Conservation (phyloP, 331 rosid species). For the Malus hybrid region DNA sequence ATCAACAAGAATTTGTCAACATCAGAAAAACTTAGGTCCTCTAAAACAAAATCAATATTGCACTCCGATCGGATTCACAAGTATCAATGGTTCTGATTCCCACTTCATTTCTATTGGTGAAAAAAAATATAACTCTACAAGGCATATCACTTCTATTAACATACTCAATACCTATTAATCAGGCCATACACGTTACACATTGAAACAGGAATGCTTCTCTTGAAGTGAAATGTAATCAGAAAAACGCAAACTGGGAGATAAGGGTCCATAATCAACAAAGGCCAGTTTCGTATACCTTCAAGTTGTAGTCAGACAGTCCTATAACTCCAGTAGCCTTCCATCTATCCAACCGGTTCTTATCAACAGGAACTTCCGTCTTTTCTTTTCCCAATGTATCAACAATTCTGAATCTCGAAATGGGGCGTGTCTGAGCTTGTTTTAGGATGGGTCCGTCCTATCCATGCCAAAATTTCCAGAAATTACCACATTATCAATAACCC, state of each 20-base stretch:
- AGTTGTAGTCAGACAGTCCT: slow-evolving; percentile 66
- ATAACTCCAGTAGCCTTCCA: slow-evolving; percentile 77
- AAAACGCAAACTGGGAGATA: background rate
- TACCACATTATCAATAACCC: background rate
- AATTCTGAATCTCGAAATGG: slow-evolving; percentile 29
- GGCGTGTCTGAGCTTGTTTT: slow-evolving; percentile 45
- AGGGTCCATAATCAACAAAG: background rate
- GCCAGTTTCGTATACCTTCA: slow-evolving; percentile 48
- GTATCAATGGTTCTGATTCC: background rate
- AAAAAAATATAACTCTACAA: background rate
- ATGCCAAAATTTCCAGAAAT: background rate
- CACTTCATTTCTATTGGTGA: background rate
- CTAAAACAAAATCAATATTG: background rate
- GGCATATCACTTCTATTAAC: background rate
- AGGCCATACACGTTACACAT: background rate
- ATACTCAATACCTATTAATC: background rate
- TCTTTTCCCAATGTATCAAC: slow-evolving; percentile 14
- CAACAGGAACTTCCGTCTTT: slow-evolving; percentile 23
- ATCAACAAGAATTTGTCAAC: slow-evolving; percentile 3
- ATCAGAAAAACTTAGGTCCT: background rate
- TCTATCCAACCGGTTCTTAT: slow-evolving; percentile 41
- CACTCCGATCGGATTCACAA: background rate
- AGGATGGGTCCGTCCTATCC: slow-evolving; percentile 63
- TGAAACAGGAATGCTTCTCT: background rate
- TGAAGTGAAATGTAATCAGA: background rate